Conservation (phyloP, 495 filamentous ascomycete species). For the Neurospora sp. region DNA sequence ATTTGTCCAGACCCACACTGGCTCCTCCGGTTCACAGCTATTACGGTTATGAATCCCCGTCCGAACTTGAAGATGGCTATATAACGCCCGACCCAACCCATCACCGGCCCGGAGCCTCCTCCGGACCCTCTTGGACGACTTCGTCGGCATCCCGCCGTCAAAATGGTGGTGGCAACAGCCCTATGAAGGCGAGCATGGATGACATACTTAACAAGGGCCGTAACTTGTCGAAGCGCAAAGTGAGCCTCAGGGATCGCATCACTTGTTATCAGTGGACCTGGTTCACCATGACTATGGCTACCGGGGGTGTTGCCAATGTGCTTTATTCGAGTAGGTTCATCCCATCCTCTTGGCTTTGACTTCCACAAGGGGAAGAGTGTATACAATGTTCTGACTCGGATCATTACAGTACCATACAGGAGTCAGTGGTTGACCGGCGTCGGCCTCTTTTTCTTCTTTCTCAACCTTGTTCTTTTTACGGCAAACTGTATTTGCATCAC, state of each 20-base stretch:
- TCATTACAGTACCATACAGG: slow-evolving; percentile 51
- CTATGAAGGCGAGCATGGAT: slow-evolving; percentile 18
- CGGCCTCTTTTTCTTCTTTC: slow-evolving; percentile 62
- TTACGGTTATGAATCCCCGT: slow-evolving; percentile 7
- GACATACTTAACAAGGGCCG: slow-evolving; percentile 19
- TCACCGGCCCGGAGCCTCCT: background rate
- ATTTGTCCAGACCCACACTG: background rate
- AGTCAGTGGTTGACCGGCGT: slow-evolving; percentile 61
- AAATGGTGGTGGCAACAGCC: background rate
- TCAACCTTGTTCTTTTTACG: slow-evolving; percentile 65
- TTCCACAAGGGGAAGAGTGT: background rate
- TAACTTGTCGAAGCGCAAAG: slow-evolving; percentile 14
- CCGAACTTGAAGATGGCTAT: slow-evolving; percentile 1
- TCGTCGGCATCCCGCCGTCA: background rate
- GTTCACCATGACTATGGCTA: slow-evolving; percentile 75
- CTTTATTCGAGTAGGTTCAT: slow-evolving; percentile 51
- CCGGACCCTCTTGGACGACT: background rate
- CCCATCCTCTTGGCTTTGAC: background rate
- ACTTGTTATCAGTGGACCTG: slow-evolving; percentile 52
- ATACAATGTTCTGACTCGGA: background rate
- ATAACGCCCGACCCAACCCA: background rate
- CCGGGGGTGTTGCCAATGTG: slow-evolving; percentile 75
- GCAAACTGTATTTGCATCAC: slow-evolving; percentile 58
- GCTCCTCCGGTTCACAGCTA: background rate
- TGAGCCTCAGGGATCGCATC: slow-evolving; percentile 37